Percentiles rank a stretch among this genome's conserved stretches.
These are phyloP conservation scores for Emericellopsis cladophorae DNA, from an alignment of 2,329 filamentous ascomycete genomes.

Conservation along the genomic window DNA sequence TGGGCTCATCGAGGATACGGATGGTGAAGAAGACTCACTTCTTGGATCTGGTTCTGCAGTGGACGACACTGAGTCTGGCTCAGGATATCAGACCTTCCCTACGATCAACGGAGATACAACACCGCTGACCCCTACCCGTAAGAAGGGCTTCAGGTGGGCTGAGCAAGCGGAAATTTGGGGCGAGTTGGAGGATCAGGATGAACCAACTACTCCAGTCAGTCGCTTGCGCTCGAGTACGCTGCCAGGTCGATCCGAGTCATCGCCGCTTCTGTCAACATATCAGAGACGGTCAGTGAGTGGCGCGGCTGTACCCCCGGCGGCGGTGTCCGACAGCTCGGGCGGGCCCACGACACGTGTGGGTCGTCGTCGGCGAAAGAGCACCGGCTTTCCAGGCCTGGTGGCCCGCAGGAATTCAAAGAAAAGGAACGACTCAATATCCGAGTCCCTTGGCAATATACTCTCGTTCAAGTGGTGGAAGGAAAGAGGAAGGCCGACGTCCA, in stretches of 20 bases:
- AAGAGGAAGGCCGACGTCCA: constrained; percentile 7
- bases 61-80: constrained; percentile 25
- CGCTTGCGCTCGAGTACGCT: constrained; percentile 36
- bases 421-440: constrained; percentile 29
- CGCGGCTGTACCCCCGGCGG: constrained; percentile 11
- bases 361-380: constrained; percentile 41
- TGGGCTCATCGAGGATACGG: constrained; percentile 61
- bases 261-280: background rate
- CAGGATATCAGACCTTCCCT: constrained; percentile 35
- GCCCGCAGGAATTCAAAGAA: constrained; percentile 31
- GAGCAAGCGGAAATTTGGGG: constrained; percentile 79
- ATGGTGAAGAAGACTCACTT: constrained; percentile 45
- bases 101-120: constrained; percentile 22
- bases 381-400: constrained; percentile 48
- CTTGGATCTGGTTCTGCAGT: constrained; percentile 31
- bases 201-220: constrained; percentile 23
- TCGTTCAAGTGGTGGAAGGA: constrained; percentile 41
- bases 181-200: constrained; percentile 66
- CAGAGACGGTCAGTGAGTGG: constrained; percentile 19
- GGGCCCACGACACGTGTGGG: constrained; percentile 15
- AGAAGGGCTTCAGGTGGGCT: constrained; percentile 41
- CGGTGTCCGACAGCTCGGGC: constrained; percentile 14
- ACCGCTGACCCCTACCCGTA: constrained; percentile 25
- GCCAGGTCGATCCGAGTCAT: constrained; percentile 17
- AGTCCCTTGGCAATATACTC: constrained; percentile 37